A percentile compares a stretch with the other conserved stretches of the same genome.
Evolutionary conservation across 2,329 filamentous ascomycete genomes (phyloP).

Genomic region (Pyricularia pennisetigena): DNA sequence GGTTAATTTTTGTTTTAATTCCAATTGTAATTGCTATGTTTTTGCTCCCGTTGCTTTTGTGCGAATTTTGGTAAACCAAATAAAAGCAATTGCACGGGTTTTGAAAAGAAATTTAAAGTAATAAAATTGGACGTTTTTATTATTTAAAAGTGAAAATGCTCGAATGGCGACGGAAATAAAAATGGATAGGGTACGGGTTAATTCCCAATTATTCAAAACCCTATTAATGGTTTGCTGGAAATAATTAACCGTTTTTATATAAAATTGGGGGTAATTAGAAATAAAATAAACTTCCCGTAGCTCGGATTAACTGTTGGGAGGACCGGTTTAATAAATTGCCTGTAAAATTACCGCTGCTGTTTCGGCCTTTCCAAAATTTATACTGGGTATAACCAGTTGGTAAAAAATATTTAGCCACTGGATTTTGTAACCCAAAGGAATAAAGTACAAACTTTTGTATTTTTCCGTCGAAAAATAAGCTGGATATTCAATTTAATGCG

Average conservation of each 20-base stretch:
- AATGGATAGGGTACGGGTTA: not conserved
- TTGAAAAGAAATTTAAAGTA: not conserved
- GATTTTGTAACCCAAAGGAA: conserved; percentile 36
- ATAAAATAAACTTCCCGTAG: not conserved
- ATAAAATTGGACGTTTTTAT: not conserved
- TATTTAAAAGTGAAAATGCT: not conserved
- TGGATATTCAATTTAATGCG: conserved; percentile 37
- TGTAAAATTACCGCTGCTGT: conserved; percentile 38
- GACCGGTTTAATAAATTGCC: conserved; percentile 34
- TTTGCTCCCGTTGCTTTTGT: not conserved
- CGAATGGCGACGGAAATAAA: not conserved
- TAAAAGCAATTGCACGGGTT: not conserved
- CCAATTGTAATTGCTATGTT: not conserved
- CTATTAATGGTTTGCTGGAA: not conserved
- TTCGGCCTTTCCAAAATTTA: conserved; percentile 41
- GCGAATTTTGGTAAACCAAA: not conserved
- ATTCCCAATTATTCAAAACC: not conserved
- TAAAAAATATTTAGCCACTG: conserved; percentile 47
- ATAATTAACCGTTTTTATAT: not conserved
- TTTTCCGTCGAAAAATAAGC: conserved; percentile 37
- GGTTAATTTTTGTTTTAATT: no score
- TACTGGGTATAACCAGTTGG: conserved; percentile 33
- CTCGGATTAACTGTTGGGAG: conserved; percentile 9
- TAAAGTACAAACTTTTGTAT: conserved; percentile 37
- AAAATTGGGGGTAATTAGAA: not conserved